These are phyloP conservation scores for Ruellia speciosa DNA, from an alignment of 305 asterid species.

Conservation along the genomic window DNA sequence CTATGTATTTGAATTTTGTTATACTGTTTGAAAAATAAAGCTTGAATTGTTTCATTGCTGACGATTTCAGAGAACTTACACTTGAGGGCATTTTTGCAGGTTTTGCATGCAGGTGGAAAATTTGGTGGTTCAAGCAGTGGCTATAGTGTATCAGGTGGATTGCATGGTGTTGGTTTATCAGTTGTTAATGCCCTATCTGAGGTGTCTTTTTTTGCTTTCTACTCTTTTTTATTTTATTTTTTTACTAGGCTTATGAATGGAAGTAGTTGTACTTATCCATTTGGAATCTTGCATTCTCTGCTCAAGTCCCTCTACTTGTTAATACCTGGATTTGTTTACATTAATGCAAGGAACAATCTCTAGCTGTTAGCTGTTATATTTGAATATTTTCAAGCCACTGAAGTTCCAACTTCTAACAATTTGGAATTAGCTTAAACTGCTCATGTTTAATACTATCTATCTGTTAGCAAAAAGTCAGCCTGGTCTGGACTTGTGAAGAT, in stretches of 20 bases:
- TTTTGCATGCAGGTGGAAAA: conserved; percentile 98
- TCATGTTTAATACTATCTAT: background rate
- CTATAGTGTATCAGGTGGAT: conserved; percentile 92
- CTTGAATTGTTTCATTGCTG: conserved; percentile 15
- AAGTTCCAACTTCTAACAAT: no score
- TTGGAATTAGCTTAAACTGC: background rate
- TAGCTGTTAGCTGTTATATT: no score
- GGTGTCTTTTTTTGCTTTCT: conserved; percentile 35
- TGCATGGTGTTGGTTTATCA: conserved; percentile 96
- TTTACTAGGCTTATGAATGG: conserved; percentile 12
- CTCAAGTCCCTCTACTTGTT: background rate
- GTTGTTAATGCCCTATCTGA: conserved; percentile 96
- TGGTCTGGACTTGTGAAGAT: background rate
- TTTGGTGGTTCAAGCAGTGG: conserved; percentile 98
- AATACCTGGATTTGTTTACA: background rate
- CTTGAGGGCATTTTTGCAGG: conserved; percentile 46
- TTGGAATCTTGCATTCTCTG: conserved; percentile 3
- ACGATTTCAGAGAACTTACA: conserved; percentile 11
- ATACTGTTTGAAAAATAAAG: conserved; percentile 1
- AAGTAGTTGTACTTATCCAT: conserved; percentile 9
- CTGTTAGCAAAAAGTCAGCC: no score
- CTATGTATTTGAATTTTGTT: background rate
- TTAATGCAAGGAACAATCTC: background rate
- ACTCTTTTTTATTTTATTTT: conserved; percentile 4
- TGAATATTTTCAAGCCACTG: no score